Percentiles rank a stretch among this genome's conserved stretches.
These are phyloP conservation scores for Kodamaea kaohsiungensis DNA, from an alignment of 805 yeast species.

Conservation along the genomic window DNA sequence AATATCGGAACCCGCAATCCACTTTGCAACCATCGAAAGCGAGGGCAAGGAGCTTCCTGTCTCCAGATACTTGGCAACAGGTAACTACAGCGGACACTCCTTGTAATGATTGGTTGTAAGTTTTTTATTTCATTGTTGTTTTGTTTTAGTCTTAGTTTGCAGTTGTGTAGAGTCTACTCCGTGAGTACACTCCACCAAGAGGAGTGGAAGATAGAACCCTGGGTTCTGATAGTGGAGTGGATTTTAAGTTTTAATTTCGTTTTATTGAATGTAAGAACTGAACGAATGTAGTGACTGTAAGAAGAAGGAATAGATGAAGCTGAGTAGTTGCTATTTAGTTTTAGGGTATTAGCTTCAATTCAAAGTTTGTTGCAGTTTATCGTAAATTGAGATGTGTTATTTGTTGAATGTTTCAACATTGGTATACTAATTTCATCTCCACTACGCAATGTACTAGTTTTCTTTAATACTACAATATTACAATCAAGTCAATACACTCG, in stretches of 20 bases:
- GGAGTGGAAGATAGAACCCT: not conserved
- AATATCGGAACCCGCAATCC: conserved; percentile 46
- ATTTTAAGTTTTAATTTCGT: not conserved
- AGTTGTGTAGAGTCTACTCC: not conserved
- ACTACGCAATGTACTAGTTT: too few relatives aligned
- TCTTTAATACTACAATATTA: too few relatives aligned
- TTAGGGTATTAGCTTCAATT: too few relatives aligned
- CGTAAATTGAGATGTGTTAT: too few relatives aligned
- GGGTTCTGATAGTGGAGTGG: not conserved
- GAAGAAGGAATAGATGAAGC: too few relatives aligned
- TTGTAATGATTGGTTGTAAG: not conserved
- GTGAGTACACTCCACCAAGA: not conserved
- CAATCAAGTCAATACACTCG: too few relatives aligned
- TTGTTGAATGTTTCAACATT: too few relatives aligned
- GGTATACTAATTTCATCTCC: too few relatives aligned
- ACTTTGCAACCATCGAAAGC: conserved; percentile 40
- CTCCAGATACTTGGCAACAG: conserved; percentile 49
- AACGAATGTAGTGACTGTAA: too few relatives aligned
- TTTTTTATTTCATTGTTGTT: conserved; percentile 4
- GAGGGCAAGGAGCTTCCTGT: conserved; percentile 40
- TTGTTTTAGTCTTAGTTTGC: conserved; percentile 7
- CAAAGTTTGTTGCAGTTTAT: too few relatives aligned
- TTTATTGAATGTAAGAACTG: too few relatives aligned
- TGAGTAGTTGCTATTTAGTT: too few relatives aligned
- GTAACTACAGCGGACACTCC: conserved; percentile 48